These are phyloP conservation scores for Gillenia trifoliata DNA, from an alignment of 306 rosid species.

Conservation along the genomic window DNA sequence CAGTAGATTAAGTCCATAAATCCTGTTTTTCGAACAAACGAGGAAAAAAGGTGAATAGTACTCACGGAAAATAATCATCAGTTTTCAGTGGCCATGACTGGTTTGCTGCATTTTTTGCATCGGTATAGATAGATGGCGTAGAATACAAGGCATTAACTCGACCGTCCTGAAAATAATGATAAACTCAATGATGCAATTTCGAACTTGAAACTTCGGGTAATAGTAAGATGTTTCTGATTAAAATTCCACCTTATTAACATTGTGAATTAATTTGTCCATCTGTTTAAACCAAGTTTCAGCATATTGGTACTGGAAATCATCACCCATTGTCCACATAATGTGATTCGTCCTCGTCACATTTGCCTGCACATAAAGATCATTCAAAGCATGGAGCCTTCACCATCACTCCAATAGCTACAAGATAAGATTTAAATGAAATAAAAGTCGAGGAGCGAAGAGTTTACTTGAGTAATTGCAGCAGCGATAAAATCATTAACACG, in stretches of 20 bases:
- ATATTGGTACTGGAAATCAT: conserved; percentile 80
- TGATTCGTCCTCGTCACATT: conserved; percentile 82
- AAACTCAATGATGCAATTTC: too few species aligned
- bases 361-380: conserved; percentile 39
- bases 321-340: conserved; percentile 97
- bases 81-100: conserved; percentile 68
- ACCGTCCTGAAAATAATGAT: too few species aligned
- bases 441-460: too few species aligned
- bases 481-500: conserved; percentile 60
- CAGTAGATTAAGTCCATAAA: neutral
- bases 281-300: conserved; percentile 88
- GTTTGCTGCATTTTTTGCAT: conserved; percentile 41
- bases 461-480: conserved; percentile 14
- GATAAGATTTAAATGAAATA: too few species aligned
- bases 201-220: too few species aligned
- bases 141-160: conserved; percentile 70
- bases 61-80: conserved; percentile 79
- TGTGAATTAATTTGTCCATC: conserved; percentile 80
- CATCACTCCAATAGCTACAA: too few species aligned
- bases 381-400: too few species aligned
- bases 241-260: conserved; percentile 59
- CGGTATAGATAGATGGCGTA: conserved; percentile 76
- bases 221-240: neutral
- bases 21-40: neutral
- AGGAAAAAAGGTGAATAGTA: neutral